A percentile compares a stretch with the other conserved stretches of the same genome.
These are phyloP conservation scores for Dendrostoma leiphaemia DNA, from an alignment of 2,329 filamentous ascomycete species.

Conservation along the genomic window DNA sequence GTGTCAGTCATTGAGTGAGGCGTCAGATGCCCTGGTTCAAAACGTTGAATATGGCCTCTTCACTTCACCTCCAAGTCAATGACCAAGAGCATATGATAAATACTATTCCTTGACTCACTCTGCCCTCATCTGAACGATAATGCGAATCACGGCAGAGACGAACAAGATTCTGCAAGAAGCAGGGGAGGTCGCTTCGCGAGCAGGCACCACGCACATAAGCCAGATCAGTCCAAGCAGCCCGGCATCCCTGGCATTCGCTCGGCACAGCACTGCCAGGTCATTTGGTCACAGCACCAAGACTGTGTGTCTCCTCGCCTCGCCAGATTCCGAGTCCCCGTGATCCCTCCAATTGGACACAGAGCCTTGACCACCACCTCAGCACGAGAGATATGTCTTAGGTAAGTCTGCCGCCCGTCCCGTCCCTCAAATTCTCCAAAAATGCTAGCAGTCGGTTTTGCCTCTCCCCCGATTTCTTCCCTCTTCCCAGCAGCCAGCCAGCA, in stretches of 20 bases:
- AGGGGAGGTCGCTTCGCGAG: background rate
- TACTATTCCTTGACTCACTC: background rate
- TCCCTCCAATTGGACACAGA: background rate
- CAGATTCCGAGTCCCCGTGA: background rate
- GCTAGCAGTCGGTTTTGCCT: background rate
- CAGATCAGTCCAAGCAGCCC: no score
- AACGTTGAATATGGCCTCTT: background rate
- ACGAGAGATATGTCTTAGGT: background rate
- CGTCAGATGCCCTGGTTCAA: background rate
- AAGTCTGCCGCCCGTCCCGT: background rate
- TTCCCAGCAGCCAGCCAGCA: background rate
- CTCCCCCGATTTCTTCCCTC: background rate
- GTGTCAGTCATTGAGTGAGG: background rate
- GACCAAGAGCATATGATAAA: background rate
- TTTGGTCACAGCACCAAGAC: background rate
- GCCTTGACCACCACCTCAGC: background rate
- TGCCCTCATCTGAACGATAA: background rate
- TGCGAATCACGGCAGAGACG: no score
- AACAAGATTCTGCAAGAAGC: background rate
- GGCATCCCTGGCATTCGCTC: background rate
- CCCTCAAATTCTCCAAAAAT: conserved; percentile 3
- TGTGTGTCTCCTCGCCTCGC: background rate
- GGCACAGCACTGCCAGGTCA: background rate
- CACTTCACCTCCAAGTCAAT: background rate
- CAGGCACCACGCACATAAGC: no score